Base-by-base conservation (phyloP, 345 rosid genomes). In the Corymbia maculata region DNA sequence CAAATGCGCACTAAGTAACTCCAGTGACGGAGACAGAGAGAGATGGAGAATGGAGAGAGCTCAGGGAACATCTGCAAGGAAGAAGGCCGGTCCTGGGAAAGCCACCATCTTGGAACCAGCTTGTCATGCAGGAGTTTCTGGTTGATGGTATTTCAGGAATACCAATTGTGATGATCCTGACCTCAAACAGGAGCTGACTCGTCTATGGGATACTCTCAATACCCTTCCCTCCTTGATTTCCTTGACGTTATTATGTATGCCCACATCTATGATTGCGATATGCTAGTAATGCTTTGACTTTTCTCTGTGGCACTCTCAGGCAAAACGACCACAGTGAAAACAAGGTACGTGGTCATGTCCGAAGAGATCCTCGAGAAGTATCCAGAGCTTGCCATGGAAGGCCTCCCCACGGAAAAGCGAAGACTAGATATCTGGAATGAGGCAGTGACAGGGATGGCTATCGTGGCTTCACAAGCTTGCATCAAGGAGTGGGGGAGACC, bases 341-440 rank as follows among this genome's bases (percentile, higher is more conserved):
- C 99, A 61, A 95, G 99, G 91, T 98, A 95, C 86, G 98, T 95
- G 88, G 99, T 98, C 19, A 97, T 98, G 99, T 98, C 99, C 2
- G 98, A 97, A 19, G 99, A 98, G 94, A 96, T 98, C 88, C 92
- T 97, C 21, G 92, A 87, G 68, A 93, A 95, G 90, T 95, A 97
- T 87, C 99, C 99, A 11, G 98, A 98, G 93, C 96, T 98, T 9
- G 93, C 94, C 49, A 86, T 93, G 14, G 99, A 95, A 91, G 99
- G 98, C 88, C 90, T 90, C 51, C 98, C 99, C n/a, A 96, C 99
- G 8, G 93, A 97, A 57, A 95, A 89, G 91, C 99, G 96, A 80
- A 91, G 98, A 22, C 91, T 98, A 3, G 96, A 94, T 45, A 97
- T 98, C 75, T 95, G 98, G 85, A 95, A 97, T 87, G 89, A 92